Conservation (phyloP, 768 basidiomycete species). For the Tricholoma terreum region DNA sequence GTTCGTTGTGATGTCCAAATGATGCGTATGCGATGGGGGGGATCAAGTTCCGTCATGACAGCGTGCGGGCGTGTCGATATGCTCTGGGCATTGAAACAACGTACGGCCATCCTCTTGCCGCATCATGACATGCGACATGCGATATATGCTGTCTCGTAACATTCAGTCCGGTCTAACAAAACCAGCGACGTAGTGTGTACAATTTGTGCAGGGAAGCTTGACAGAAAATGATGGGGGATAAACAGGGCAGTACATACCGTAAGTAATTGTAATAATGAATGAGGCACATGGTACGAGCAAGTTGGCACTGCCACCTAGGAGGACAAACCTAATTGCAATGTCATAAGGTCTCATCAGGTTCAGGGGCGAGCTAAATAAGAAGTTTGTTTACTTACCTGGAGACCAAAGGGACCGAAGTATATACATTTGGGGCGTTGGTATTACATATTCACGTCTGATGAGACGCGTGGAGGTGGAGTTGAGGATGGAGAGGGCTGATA, state of each 20-base stretch:
- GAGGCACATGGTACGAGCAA: slow-evolving; percentile 2
- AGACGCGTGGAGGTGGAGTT: not conserved
- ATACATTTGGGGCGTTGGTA: not conserved
- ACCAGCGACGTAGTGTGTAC: not conserved
- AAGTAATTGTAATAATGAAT: not conserved
- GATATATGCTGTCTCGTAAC: no score
- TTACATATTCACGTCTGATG: not conserved
- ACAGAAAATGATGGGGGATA: not conserved
- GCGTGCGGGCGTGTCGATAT: no score
- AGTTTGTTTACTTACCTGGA: not conserved
- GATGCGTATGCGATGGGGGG: no score
- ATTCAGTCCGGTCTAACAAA: not conserved
- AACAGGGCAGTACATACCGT: not conserved
- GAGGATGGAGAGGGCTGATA: no score
- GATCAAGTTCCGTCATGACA: no score
- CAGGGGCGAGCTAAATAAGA: not conserved
- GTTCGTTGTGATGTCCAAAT: no score
- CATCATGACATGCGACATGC: no score
- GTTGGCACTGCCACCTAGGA: not conserved
- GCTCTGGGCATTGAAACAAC: no score
- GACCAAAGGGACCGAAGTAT: not conserved
- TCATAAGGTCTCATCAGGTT: not conserved
- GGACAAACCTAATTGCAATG: not conserved
- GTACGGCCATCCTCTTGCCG: no score
- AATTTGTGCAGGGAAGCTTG: not conserved